Evolutionary conservation across 257 asterid genomes (phyloP).

Genomic region (Parsonsia alboflavescens): DNA sequence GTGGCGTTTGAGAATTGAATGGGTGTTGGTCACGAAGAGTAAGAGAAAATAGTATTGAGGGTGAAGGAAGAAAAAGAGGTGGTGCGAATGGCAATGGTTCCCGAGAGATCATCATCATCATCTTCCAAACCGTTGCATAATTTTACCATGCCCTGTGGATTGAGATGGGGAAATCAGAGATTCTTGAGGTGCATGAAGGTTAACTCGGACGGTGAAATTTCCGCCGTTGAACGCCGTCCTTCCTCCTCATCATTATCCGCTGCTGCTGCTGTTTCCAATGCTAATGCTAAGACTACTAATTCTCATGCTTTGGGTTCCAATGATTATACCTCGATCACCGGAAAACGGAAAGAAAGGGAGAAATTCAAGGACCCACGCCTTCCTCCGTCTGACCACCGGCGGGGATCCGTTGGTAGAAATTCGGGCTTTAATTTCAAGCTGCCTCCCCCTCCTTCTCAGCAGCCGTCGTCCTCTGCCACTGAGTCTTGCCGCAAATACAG

Average conservation of each 20-base stretch:
- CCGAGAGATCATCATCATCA: constrained; percentile 41
- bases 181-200: constrained; percentile 60
- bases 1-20: background rate
- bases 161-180: constrained; percentile 71
- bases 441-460: constrained; percentile 14
- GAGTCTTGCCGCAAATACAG: constrained; percentile 14
- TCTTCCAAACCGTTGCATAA: constrained; percentile 54
- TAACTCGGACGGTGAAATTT: constrained; percentile 34
- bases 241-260: constrained; percentile 12
- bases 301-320: constrained; percentile 3
- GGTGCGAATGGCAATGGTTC: constrained; percentile 39
- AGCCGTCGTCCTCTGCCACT: constrained; percentile 10
- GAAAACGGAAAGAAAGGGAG: constrained; percentile 21
- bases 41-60: background rate
- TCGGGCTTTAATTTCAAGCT: constrained; percentile 12
- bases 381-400: constrained; percentile 13
- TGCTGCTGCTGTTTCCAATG: constrained; percentile 12
- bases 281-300: background rate
- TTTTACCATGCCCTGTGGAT: constrained; percentile 49
- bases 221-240: constrained; percentile 26
- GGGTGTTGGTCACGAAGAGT: background rate
- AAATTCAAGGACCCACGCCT: constrained; percentile 14
- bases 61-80: constrained; percentile 3
- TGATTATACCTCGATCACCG: constrained; percentile 7
- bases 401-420: constrained; percentile 27